Evolutionary conservation across 2,329 filamentous ascomycete species (phyloP).

Genomic region (Arthroderma uncinatum): DNA sequence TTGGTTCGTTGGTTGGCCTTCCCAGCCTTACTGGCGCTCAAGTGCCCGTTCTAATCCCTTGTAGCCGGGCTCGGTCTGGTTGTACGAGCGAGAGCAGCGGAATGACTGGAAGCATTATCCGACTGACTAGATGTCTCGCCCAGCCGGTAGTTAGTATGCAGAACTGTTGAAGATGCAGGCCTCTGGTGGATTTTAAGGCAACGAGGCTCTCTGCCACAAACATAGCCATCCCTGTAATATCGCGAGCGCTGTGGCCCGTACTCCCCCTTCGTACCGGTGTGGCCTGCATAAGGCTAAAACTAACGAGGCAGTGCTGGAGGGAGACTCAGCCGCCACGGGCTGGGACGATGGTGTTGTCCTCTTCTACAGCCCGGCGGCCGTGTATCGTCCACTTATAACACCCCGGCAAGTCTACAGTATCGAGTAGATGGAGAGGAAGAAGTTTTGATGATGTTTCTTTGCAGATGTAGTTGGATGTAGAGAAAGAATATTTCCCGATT

Average conservation of each 20-base stretch:
- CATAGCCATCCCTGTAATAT: not conserved
- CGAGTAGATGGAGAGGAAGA: too few species aligned
- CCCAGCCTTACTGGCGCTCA: not conserved
- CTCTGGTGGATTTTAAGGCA: not conserved
- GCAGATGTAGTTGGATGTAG: not conserved
- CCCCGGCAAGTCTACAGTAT: too few species aligned
- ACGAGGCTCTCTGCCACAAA: not conserved
- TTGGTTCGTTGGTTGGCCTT: slow-evolving; percentile 39
- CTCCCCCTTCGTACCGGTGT: not conserved
- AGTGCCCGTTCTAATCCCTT: not conserved
- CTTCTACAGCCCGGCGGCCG: too few species aligned
- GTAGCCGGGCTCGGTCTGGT: not conserved
- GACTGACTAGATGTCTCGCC: not conserved
- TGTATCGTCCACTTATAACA: too few species aligned
- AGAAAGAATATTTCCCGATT: not conserved
- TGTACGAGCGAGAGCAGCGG: not conserved
- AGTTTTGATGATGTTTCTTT: too few species aligned
- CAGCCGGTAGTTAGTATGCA: not conserved
- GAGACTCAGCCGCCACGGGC: not conserved
- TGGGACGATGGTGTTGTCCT: not conserved
- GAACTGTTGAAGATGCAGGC: not conserved
- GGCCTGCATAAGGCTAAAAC: not conserved
- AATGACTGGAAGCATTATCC: not conserved
- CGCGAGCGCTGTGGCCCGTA: not conserved
- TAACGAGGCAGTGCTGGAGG: not conserved